Base-by-base conservation (phyloP, 1,284 basidiomycete species). In the Ceraceosorus guamensis region DNA sequence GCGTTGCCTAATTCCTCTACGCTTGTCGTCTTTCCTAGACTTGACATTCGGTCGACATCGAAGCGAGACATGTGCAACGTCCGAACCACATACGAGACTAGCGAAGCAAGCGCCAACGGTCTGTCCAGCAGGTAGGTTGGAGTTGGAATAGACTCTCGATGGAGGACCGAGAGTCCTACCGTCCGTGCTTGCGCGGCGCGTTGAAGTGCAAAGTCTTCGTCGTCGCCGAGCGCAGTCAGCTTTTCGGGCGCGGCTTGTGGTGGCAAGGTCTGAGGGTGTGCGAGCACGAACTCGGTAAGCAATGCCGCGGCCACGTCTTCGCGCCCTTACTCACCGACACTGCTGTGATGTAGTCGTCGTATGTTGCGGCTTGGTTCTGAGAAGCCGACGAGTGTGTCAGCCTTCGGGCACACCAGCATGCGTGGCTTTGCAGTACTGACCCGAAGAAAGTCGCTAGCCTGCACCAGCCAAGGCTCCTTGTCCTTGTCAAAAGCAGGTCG, bases 341-440 rank as follows among this genome's bases (percentile, higher is more conserved):
- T 39, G 63, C 61, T 35, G 52, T 67, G 50, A 71, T 70, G 55
- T 63, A 70, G 55, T 71, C 70, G 50, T 71, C 70, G 50, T 61
- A 71, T 6, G 64, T 65, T 3, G 61, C 54, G 16, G 62, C 65
- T 45, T 70, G 63, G 33, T 59, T 61, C 5, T 24, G 24, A 24
- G 24, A 24, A 24, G 24, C 24, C 24, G 24, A 24, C 24, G 3
- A 24, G 24, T 24, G 24, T 24, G 24, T 24, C 24, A 24, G 24
- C 3, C 24, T 1, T 24, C 24, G 3, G 24, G 24, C 24, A 3
- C 24, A 24, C 24, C 24, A 3, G 24, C 24, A 24, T 24, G 24
- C 24, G 24, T 24, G 24, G 24, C 24, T 24, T 24, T 24, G 24
- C 24, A 24, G 24, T 24, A 24, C 24, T 24, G 24, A 24, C 24